Evolutionary conservation across 768 basidiomycete genomes (phyloP).

Genomic region (Auricularia sp.): DNA sequence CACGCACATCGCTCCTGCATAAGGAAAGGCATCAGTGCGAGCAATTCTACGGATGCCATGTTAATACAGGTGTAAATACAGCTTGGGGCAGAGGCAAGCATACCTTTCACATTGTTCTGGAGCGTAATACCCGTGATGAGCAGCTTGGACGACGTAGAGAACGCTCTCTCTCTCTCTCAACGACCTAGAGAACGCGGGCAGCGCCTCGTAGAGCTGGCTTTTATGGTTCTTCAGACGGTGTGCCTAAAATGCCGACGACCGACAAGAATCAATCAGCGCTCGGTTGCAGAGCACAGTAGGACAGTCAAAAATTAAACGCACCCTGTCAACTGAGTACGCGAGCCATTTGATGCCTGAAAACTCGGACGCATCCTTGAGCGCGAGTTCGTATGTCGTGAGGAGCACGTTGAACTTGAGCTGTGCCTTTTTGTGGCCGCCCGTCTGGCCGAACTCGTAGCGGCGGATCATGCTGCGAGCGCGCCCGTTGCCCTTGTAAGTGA

Average conservation of each 20-base stretch:
- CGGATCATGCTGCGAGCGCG: constrained; percentile 85
- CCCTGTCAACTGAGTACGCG: constrained; percentile 91
- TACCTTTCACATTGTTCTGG: constrained; percentile 98
- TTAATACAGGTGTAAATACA: constrained; percentile 8
- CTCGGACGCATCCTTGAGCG: constrained; percentile 81
- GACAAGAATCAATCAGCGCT: constrained; percentile 9
- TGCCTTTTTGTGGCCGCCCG: constrained; percentile 49
- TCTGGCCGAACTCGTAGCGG: constrained; percentile 79
- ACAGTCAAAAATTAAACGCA: constrained; percentile 23
- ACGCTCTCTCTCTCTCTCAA: constrained; percentile 14
- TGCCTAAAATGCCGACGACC: constrained; percentile 40
- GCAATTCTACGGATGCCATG: constrained; percentile 49
- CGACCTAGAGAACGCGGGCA: constrained; percentile 59
- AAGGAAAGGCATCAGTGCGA: constrained; percentile 97
- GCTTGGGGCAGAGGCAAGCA: too few relatives aligned
- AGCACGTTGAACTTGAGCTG: constrained; percentile 90
- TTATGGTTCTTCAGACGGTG: constrained; percentile 98
- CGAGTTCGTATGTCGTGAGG: constrained; percentile 93
- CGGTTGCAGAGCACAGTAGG: constrained; percentile 7
- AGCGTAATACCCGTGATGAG: constrained; percentile 97
- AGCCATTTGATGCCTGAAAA: constrained; percentile 96
- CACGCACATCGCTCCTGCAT: constrained; percentile 93
- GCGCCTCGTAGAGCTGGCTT: constrained; percentile 90
- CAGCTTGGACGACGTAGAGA: constrained; percentile 64
- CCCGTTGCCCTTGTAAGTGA: constrained; percentile 79